Percentiles rank a stretch among this genome's conserved stretches.
Conservation (phyloP, 345 rosid species). For the Euphorbia tirucalli region DNA sequence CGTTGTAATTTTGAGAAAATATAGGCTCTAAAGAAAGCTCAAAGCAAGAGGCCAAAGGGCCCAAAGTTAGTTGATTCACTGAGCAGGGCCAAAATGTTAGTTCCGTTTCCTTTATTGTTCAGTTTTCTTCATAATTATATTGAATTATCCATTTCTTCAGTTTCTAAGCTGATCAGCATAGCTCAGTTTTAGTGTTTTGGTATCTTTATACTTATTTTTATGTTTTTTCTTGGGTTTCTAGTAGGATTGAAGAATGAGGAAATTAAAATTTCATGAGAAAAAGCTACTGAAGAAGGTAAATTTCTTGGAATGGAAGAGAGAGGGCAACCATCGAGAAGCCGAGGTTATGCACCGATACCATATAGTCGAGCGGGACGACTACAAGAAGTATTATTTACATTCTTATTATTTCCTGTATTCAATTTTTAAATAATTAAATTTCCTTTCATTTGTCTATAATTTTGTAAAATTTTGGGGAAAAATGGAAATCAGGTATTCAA, state of each 20-base stretch:
- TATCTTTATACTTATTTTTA: no score
- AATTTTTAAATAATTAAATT: neutral
- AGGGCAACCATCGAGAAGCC: conserved; percentile 68
- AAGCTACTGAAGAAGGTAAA: conserved; percentile 66
- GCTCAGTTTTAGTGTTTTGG: neutral
- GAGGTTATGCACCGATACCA: conserved; percentile 63
- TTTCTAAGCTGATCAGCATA: neutral
- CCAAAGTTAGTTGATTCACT: no score
- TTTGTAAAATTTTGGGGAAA: neutral
- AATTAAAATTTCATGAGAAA: conserved; percentile 67
- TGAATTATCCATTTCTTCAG: neutral
- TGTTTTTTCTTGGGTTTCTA: neutral
- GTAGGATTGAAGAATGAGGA: conserved; percentile 48
- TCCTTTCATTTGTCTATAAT: neutral
- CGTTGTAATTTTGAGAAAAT: no score
- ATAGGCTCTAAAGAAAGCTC: no score
- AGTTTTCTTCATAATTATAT: neutral
- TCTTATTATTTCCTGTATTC: neutral
- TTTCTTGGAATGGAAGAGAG: conserved; percentile 85
- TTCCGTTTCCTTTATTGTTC: no score
- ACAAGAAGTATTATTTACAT: conserved; percentile 58
- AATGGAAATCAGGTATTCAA: conserved; percentile 49
- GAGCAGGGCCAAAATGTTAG: no score
- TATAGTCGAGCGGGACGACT: conserved; percentile 77
- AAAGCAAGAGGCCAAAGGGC: no score